Evolutionary conservation across 305 asterid species (phyloP).

Genomic region (Plantago coronopus): DNA sequence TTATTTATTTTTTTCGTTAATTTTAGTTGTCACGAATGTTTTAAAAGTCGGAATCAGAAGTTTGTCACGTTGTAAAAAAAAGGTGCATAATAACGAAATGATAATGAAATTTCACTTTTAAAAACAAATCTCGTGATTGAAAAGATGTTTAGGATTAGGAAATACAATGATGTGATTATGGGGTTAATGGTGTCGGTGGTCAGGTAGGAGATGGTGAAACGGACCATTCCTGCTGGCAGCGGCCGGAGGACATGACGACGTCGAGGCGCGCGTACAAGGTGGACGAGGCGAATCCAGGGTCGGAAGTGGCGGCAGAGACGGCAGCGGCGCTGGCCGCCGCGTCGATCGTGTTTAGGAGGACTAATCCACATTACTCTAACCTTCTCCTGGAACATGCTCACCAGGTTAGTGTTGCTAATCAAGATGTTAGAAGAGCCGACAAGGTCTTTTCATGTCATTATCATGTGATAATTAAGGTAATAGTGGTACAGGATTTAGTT

Average conservation of each 20-base stretch:
- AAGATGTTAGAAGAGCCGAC: conserved; percentile 24
- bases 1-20: neutral
- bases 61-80: neutral
- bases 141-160: conserved; percentile 13
- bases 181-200: conserved; percentile 1
- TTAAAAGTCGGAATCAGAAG: conserved; percentile 4
- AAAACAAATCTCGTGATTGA: conserved; percentile 25
- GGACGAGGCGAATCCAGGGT: conserved; percentile 57
- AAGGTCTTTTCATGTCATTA: conserved; percentile 14
- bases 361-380: conserved; percentile 64
- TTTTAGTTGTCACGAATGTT: neutral
- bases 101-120: neutral
- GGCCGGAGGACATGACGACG: conserved; percentile 72
- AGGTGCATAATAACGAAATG: neutral
- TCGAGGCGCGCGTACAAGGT: conserved; percentile 55
- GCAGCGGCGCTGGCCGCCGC: conserved; percentile 86
- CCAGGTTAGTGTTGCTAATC: conserved; percentile 44
- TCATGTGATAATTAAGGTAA: conserved; percentile 10
- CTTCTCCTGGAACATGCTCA: conserved; percentile 66
- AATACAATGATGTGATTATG: neutral
- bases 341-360: conserved; percentile 53
- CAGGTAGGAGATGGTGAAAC: conserved; percentile 82
- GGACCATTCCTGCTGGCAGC: conserved; percentile 66
- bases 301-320: conserved; percentile 71
- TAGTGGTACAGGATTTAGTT: conserved; percentile 3